These are phyloP conservation scores for Pseudocohnilembus persalinus DNA, from an alignment of 169 alveolate species.

Conservation along the genomic window DNA sequence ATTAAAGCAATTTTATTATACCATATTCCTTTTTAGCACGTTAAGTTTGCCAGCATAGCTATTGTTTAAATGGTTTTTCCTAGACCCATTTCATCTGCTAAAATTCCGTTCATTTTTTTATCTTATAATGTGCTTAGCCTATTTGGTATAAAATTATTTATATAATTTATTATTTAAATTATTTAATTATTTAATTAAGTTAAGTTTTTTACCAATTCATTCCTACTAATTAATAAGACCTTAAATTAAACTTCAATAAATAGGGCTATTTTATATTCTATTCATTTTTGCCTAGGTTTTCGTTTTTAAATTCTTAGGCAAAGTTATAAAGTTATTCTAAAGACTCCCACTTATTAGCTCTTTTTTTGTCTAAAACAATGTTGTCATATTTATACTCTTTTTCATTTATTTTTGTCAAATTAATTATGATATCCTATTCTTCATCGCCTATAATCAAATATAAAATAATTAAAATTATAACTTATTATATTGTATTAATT, in stretches of 20 bases:
- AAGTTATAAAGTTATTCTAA: neutral
- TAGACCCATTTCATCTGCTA: conserved; percentile 99
- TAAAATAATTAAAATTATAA: no score
- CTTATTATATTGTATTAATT: no score
- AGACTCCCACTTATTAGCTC: neutral
- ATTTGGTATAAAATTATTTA: conserved; percentile 94
- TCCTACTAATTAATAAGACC: conserved; percentile 15
- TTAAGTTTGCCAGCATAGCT: conserved; percentile 96
- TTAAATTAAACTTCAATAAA: neutral
- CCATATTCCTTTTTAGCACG: conserved; percentile 89
- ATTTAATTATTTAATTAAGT: conserved; percentile 6
- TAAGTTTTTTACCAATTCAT: neutral
- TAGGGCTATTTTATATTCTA: neutral
- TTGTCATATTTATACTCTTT: neutral
- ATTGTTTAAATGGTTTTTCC: conserved; percentile 99
- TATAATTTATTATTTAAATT: conserved; percentile 89
- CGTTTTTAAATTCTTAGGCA: conserved; percentile 3
- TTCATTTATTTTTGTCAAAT: neutral
- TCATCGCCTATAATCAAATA: neutral
- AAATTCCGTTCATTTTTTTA: conserved; percentile 95
- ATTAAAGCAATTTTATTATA: neutral
- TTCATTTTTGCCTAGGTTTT: conserved; percentile 11
- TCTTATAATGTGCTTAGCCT: conserved; percentile 97
- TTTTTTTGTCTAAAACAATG: neutral
- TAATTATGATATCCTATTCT: neutral